These are phyloP conservation scores for Podaxis sp. DNA, from an alignment of 768 basidiomycete genomes.

Conservation along the genomic window DNA sequence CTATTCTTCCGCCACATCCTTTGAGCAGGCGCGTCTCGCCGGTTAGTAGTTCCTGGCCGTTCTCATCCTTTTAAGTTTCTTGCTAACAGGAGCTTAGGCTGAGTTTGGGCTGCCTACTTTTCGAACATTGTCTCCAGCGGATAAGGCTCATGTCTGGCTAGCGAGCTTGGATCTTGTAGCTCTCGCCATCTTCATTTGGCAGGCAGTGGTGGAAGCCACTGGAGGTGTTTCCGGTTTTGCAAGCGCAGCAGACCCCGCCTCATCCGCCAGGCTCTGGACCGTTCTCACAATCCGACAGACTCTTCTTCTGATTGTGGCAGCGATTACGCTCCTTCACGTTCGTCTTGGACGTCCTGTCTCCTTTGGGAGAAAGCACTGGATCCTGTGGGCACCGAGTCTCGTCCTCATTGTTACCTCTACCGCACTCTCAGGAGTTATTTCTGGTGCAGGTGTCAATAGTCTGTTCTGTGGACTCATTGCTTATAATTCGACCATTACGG, in stretches of 20 bases:
- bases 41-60: constrained; percentile 36
- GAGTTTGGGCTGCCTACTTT: constrained; percentile 74
- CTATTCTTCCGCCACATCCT: constrained; percentile 69
- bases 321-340: constrained; percentile 63
- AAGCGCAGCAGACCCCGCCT: constrained; percentile 42
- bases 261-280: constrained; percentile 66
- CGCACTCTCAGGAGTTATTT: constrained; percentile 51
- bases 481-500: constrained; percentile 49
- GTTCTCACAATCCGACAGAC: constrained; percentile 62
- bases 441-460: constrained; percentile 46
- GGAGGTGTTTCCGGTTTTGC: constrained; percentile 40
- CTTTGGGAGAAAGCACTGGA: constrained; percentile 68
- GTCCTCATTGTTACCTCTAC: constrained; percentile 55
- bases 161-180: constrained; percentile 63
- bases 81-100: constrained; percentile 38
- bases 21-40: constrained; percentile 72
- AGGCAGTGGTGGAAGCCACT: constrained; percentile 48
- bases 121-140: constrained; percentile 58
- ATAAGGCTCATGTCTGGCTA: constrained; percentile 73
- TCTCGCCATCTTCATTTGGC: constrained; percentile 62
- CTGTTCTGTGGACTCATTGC: constrained; percentile 59
- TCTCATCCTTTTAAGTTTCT: constrained; percentile 14
- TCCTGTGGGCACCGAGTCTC: constrained; percentile 64
- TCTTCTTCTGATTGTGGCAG: constrained; percentile 58
- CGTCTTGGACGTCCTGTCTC: constrained; percentile 66